Percentiles rank a stretch among this genome's conserved stretches.
phyloP scores from a whole-genome alignment of 345 rosid species.

The Trapa incisa region DNA sequence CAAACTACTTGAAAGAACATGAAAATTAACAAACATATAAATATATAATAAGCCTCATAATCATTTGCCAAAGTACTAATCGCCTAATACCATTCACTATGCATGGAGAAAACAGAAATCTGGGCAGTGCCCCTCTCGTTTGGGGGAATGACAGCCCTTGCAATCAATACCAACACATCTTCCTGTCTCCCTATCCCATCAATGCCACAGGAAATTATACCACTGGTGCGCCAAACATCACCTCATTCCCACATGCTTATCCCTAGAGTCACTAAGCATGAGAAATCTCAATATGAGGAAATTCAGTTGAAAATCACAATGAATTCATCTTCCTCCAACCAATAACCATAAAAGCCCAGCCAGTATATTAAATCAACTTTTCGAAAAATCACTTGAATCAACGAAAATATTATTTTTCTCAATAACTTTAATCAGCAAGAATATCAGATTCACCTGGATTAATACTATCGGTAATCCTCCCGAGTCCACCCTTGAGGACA shows the following conservation, averaged over 20 bases:
- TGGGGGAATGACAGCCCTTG: too few species aligned
- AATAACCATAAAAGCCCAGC: too few species aligned
- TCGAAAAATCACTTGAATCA: neutral
- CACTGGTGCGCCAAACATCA: neutral
- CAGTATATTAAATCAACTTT: neutral
- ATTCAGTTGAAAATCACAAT: neutral
- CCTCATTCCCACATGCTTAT: neutral
- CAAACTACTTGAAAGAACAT: neutral
- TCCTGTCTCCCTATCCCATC: neutral
- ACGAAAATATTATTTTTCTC: neutral
- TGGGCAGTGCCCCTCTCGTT: too few species aligned
- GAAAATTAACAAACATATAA: neutral
- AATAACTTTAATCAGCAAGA: neutral
- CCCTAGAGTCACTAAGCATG: neutral
- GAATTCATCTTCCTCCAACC: neutral
- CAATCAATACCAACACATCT: too few species aligned
- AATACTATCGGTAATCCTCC: constrained; percentile 78
- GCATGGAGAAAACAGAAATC: too few species aligned
- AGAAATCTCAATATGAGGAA: neutral
- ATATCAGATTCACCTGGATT: constrained; percentile 7
- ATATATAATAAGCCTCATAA: neutral
- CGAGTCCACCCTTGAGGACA: constrained; percentile 79
- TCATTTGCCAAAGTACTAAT: neutral
- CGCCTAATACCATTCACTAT: too few species aligned
- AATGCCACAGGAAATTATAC: neutral